Evolutionary conservation across 1,139 yeast genomes (phyloP).

Genomic region (Yamadazyma epiphylla): DNA sequence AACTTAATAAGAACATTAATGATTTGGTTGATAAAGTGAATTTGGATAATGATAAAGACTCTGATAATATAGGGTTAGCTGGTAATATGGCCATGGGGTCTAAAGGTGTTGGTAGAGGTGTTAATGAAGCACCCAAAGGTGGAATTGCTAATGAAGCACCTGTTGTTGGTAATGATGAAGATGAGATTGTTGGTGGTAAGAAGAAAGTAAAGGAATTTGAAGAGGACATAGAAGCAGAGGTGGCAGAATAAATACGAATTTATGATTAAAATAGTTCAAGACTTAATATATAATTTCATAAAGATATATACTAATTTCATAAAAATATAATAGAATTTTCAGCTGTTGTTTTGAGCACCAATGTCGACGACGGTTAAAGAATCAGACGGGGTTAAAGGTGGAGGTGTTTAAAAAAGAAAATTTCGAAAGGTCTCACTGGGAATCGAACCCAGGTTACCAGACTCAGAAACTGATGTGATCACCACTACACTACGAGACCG

Average conservation of each 20-base stretch:
- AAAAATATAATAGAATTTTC: neutral
- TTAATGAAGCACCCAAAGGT: slow-evolving; percentile 48
- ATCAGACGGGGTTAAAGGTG: too few species aligned
- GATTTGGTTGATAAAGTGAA: slow-evolving; percentile 19
- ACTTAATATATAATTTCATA: neutral
- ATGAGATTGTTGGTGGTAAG: slow-evolving; percentile 21
- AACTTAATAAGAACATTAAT: slow-evolving; percentile 10
- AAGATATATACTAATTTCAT: slow-evolving; percentile 1
- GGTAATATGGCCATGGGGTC: slow-evolving; percentile 39
- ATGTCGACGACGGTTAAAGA: too few species aligned
- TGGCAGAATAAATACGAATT: neutral
- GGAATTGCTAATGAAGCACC: slow-evolving; percentile 49
- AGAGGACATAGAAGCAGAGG: slow-evolving; percentile 1
- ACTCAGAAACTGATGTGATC: slow-evolving; percentile 36
- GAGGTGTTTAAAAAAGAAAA: too few species aligned
- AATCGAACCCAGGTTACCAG: slow-evolving; percentile 38
- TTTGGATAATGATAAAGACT: slow-evolving; percentile 27
- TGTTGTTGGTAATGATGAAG: slow-evolving; percentile 42
- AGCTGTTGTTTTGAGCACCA: too few species aligned
- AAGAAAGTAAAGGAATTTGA: slow-evolving; percentile 6
- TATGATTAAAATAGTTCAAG: neutral
- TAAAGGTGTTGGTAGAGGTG: slow-evolving; percentile 41
- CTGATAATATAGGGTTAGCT: slow-evolving; percentile 33
- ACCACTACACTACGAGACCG: slow-evolving; percentile 34
- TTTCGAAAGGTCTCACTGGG: slow-evolving; percentile 28